Percentiles rank a stretch among this genome's conserved stretches.
phyloP scores from a whole-genome alignment of 345 rosid genomes.

The Odontarrhena argentea region DNA sequence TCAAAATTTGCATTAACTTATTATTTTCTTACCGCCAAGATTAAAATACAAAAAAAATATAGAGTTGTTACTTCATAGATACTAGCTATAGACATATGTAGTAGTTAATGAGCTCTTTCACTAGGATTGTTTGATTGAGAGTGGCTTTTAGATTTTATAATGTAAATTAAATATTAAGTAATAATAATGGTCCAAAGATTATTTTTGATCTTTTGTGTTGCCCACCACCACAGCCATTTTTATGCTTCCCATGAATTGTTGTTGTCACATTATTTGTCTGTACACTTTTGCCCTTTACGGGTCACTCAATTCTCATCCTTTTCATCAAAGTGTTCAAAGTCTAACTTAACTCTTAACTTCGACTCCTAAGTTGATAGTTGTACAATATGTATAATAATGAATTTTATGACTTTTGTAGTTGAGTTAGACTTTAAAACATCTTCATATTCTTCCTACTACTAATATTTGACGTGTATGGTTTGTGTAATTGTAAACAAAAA shows the following conservation, averaged over 20 bases:
- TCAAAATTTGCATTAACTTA: too few relatives aligned
- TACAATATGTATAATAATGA: neutral
- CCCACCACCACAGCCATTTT: slow-evolving; percentile 36
- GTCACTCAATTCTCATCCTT: neutral
- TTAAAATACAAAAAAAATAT: neutral
- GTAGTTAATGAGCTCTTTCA: neutral
- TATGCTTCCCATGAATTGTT: slow-evolving; percentile 38
- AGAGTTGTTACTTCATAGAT: neutral
- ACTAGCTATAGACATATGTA: neutral
- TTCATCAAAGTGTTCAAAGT: slow-evolving; percentile 7
- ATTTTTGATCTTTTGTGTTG: slow-evolving; percentile 30
- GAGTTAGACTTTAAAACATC: neutral
- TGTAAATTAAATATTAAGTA: neutral
- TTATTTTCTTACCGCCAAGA: slow-evolving; percentile 14
- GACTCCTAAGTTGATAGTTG: neutral
- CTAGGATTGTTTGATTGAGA: neutral
- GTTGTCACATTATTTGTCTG: slow-evolving; percentile 35
- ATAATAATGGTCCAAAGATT: slow-evolving; percentile 7
- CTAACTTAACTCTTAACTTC: neutral
- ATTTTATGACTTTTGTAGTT: neutral
- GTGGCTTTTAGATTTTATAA: slow-evolving; percentile 7
- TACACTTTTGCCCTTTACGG: slow-evolving; percentile 31
- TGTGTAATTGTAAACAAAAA: too few relatives aligned
- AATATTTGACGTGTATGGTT: too few relatives aligned
- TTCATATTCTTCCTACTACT: too few relatives aligned